Evolutionary conservation across 495 filamentous ascomycete genomes (phyloP), one percentile per base, ranked within the genome.

Genomic region (Aspergillus avenaceus): DNA sequence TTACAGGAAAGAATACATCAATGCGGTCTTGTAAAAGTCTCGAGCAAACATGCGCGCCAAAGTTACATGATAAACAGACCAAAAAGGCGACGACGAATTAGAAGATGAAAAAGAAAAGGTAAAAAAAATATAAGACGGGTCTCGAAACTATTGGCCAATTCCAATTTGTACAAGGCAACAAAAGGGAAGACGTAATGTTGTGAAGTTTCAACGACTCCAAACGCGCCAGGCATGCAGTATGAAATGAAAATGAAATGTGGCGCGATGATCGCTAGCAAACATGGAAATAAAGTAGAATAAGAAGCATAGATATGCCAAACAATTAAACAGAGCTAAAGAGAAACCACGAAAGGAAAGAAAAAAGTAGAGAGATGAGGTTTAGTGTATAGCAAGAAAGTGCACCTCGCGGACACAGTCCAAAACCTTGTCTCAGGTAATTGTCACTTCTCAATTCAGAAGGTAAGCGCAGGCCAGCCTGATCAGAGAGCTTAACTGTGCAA

Each of bases 201-300:
- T 41, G 42, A 57, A 52, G 3, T 24, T 34, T 41, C 53, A 55
- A 45, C 37, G 47, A 64, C 59, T 58, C 58, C 58, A 50, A 53
- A 50, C 47, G 56, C 62, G 59, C 62, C 55, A 60, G 50, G 16
- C 43, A 63, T 59, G 56, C 56, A 60, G 36, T 46, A 16, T 51
- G 44, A 44, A 23, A 22, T 28, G 9, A 45, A 14, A 32, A 21
- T 9, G 12, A 31, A 22, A 47, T 21, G 37, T 14, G 41, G 21
- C 9, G 12, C n/a, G 12, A n/a, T 11, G 7, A 21, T 21, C 28
- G 24, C 18, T 12, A 41, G 26, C 25, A 13, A 26, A 42, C 21
- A 49, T 13, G 27, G 29, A 32, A 23, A 19, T 32, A 49, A 31
- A 19, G 29, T 27, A 21, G 47, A n/a, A 27, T 27, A 41, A 36